A percentile compares a stretch with the other conserved stretches of the same genome.
phyloP scores from a whole-genome alignment of 1,284 basidiomycete species.

The Trametes polyzona region DNA sequence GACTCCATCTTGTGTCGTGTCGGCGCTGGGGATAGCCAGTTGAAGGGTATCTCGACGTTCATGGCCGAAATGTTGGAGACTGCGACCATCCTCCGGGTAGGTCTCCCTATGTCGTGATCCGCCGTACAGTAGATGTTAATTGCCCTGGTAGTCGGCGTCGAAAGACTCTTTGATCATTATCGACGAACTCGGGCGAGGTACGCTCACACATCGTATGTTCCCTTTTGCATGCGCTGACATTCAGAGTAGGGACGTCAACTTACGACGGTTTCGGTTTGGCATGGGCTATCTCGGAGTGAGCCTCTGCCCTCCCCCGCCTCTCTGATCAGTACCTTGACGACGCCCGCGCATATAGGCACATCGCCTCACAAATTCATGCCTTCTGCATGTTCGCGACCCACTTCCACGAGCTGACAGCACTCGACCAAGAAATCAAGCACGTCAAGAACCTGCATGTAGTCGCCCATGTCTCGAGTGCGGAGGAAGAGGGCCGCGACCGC shows the following conservation, averaged over 20 bases:
- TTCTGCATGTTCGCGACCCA: constrained; percentile 98
- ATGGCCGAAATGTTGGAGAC: constrained; percentile 99
- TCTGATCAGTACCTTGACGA: neutral
- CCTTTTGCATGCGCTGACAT: neutral
- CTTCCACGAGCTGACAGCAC: constrained; percentile 95
- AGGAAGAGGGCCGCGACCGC: constrained; percentile 66
- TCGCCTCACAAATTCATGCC: constrained; percentile 88
- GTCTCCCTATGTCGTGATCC: constrained; percentile 26
- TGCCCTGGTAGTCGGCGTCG: constrained; percentile 74
- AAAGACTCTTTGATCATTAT: constrained; percentile 96
- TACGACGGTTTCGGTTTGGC: constrained; percentile 99
- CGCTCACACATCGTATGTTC: neutral
- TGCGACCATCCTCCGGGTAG: constrained; percentile 89
- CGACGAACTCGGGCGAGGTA: constrained; percentile 95
- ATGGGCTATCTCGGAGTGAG: constrained; percentile 99
- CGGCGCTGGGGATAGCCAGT: constrained; percentile 95
- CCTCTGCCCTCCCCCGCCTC: constrained; percentile 29
- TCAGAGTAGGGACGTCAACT: constrained; percentile 83
- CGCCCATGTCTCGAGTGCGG: constrained; percentile 79
- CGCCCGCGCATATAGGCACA: constrained; percentile 65
- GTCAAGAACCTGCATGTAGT: constrained; percentile 97
- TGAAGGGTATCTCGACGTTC: constrained; percentile 98
- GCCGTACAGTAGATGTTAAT: neutral
- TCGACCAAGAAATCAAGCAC: constrained; percentile 85
- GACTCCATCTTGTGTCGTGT: constrained; percentile 97